Evolutionary conservation across 2,329 filamentous ascomycete species (phyloP).

Genomic region (Truncatella angustata): DNA sequence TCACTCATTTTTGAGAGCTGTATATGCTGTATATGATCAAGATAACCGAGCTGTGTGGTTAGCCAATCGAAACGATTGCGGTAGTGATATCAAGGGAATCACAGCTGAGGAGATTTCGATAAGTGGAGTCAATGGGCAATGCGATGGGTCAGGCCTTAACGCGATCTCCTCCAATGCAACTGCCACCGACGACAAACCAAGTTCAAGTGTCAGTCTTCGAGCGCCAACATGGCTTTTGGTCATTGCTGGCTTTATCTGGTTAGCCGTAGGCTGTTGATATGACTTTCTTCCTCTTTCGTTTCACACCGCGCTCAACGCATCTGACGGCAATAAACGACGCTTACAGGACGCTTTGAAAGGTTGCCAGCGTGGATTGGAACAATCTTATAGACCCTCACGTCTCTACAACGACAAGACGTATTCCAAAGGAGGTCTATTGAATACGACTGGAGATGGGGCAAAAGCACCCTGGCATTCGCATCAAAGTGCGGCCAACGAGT

Average conservation of each 20-base stretch:
- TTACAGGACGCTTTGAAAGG: no score
- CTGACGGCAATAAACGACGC: no score
- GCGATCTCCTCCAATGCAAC: not conserved
- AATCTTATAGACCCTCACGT: no score
- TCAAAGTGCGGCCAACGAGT: no score
- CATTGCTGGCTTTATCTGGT: not conserved
- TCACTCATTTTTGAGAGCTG: conserved; percentile 2
- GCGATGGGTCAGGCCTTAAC: not conserved
- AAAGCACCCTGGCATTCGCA: no score
- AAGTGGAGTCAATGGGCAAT: conserved; percentile 1
- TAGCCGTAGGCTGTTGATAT: not conserved
- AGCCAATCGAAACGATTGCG: conserved; percentile 4
- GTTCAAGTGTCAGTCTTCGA: not conserved
- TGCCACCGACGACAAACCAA: not conserved
- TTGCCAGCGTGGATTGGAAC: no score
- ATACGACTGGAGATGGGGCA: no score
- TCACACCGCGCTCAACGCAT: no score
- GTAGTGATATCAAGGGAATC: conserved; percentile 2
- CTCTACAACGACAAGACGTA: no score
- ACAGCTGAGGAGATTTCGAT: conserved; percentile 1
- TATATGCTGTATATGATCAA: conserved; percentile 9
- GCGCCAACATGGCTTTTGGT: not conserved
- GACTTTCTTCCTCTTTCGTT: no score
- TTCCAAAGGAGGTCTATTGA: no score
- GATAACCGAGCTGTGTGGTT: conserved; percentile 8